A percentile compares a stretch with the other conserved stretches of the same genome.
These are phyloP conservation scores for Talaromyces nanjingensis DNA, from an alignment of 495 filamentous ascomycete species.

Conservation along the genomic window DNA sequence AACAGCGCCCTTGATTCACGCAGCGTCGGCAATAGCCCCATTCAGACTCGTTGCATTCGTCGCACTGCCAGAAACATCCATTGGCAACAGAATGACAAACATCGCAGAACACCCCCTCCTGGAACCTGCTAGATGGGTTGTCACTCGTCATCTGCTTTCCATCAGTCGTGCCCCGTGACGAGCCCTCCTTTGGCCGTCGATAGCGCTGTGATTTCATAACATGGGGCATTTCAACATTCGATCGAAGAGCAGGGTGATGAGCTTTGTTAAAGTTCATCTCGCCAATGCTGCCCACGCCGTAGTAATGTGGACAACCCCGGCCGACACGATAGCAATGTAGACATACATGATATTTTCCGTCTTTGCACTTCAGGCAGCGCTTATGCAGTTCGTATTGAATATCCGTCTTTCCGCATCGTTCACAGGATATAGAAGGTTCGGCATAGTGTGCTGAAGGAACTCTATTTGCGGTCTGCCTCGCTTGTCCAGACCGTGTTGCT, in stretches of 20 bases:
- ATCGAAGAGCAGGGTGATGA: constrained; percentile 35
- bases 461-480: constrained; percentile 23
- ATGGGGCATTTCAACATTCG: constrained; percentile 50
- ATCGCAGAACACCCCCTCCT: constrained; percentile 76
- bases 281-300: constrained; percentile 63
- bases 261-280: constrained; percentile 46
- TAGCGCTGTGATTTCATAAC: constrained; percentile 62
- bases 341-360: constrained; percentile 71
- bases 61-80: constrained; percentile 78
- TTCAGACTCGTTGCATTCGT: constrained; percentile 76
- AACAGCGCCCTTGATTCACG: constrained; percentile 68
- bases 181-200: constrained; percentile 39
- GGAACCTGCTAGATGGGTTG: constrained; percentile 58
- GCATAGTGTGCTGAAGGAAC: constrained; percentile 41
- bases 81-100: constrained; percentile 65
- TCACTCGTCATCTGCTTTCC: constrained; percentile 46
- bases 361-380: constrained; percentile 60
- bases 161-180: constrained; percentile 19
- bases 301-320: constrained; percentile 73
- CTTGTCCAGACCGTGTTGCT: constrained; percentile 25
- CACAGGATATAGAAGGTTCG: constrained; percentile 69
- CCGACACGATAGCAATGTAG: constrained; percentile 65
- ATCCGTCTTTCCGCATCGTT: constrained; percentile 53
- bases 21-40: constrained; percentile 87
- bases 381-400: constrained; percentile 81